These are phyloP conservation scores for Gastrolobium bilobum DNA, from an alignment of 306 rosid genomes.

Conservation along the genomic window DNA sequence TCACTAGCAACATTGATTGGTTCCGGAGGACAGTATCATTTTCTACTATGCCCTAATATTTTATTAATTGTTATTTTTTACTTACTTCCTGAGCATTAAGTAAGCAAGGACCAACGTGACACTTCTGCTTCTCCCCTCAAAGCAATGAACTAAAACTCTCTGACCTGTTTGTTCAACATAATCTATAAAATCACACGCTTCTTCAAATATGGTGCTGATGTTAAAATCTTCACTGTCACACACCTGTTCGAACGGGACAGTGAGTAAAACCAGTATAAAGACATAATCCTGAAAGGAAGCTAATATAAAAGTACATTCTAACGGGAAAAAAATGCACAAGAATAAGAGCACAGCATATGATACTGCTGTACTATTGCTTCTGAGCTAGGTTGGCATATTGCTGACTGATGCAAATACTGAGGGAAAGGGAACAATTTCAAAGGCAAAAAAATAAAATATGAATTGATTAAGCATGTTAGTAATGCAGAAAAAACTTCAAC, in stretches of 20 bases:
- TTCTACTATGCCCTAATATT: neutral
- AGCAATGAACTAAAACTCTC: constrained; percentile 91
- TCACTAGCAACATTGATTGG: constrained; percentile 14
- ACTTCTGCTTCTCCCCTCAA: constrained; percentile 98
- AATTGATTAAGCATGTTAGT: neutral
- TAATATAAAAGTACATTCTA: neutral
- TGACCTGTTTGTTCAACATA: constrained; percentile 76
- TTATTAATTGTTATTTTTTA: constrained; percentile 38
- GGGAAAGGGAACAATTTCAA: neutral
- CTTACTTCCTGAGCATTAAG: constrained; percentile 95
- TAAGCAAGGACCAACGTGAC: constrained; percentile 90
- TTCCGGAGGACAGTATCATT: neutral
- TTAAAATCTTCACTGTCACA: constrained; percentile 76
- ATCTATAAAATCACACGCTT: constrained; percentile 78
- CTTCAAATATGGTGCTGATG: constrained; percentile 83
- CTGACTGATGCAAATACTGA: neutral
- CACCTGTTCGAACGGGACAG: constrained; percentile 61
- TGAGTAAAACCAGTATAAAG: constrained; percentile 39
- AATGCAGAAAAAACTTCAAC: neutral
- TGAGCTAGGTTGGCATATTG: neutral
- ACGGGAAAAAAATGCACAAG: constrained; percentile 2
- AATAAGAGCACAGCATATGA: constrained; percentile 19
- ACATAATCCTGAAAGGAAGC: constrained; percentile 23
- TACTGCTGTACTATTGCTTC: neutral
- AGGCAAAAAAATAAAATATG: neutral